Conservation (phyloP, 768 basidiomycete genomes). For the Collybiopsis confluens region DNA sequence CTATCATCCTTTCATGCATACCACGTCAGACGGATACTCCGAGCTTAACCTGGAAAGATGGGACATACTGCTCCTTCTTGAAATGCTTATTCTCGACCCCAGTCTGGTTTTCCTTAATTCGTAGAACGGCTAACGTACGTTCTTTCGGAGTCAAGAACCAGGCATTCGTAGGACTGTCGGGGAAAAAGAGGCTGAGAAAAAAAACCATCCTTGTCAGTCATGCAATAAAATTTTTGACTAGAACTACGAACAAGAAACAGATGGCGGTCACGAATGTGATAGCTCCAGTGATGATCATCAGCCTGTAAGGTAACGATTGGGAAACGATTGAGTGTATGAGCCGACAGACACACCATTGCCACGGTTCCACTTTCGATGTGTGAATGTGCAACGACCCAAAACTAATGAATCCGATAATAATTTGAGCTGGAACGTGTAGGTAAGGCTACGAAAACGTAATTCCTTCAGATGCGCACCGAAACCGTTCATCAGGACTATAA, state of each 20-base stretch:
- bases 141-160: constrained; percentile 70
- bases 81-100: constrained; percentile 81
- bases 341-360: constrained; percentile 43
- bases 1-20: constrained; percentile 46
- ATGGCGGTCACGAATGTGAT: constrained; percentile 59
- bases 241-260: constrained; percentile 50
- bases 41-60: no score
- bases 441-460: background rate
- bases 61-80: constrained; percentile 70
- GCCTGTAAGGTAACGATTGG: constrained; percentile 34
- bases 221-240: no score
- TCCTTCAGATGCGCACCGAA: constrained; percentile 37
- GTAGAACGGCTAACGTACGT: constrained; percentile 59
- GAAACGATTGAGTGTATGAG: background rate
- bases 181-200: constrained; percentile 63
- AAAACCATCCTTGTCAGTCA: no score
- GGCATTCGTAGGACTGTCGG: constrained; percentile 74
- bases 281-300: constrained; percentile 73
- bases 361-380: constrained; percentile 40
- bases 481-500: constrained; percentile 69
- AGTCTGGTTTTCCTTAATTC: constrained; percentile 74
- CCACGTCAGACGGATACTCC: background rate
- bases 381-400: constrained; percentile 51
- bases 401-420: constrained; percentile 60
- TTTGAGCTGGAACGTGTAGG: constrained; percentile 46